Conservation (phyloP, 2,329 filamentous ascomycete species). For the Neofusicoccum ribis region DNA sequence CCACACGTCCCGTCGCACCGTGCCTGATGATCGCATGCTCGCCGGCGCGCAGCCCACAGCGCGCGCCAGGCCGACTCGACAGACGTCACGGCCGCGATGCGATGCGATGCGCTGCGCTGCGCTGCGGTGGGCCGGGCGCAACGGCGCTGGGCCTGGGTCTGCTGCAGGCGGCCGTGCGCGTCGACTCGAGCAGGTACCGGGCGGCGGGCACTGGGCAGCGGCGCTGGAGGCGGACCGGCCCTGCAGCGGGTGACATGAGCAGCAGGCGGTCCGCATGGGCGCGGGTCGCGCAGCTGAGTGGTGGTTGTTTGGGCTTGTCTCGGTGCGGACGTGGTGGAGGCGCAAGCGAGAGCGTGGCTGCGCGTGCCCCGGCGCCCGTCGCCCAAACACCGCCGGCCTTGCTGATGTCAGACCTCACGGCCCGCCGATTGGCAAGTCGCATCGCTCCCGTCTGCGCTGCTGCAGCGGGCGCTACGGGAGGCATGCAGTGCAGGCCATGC, state of each 20-base stretch:
- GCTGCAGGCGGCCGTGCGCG: neutral
- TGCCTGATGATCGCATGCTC: neutral
- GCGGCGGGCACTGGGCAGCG: neutral
- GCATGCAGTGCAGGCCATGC: neutral
- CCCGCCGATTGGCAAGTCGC: neutral
- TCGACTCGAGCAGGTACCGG: neutral
- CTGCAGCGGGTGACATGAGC: slow-evolving; percentile 12
- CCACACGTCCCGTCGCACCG: neutral
- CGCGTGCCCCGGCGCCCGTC: neutral
- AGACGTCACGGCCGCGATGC: too few relatives aligned
- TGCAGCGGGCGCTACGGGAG: slow-evolving; percentile 1
- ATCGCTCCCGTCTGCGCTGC: neutral
- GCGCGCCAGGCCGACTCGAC: neutral
- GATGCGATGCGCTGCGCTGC: neutral
- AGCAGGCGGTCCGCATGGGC: neutral
- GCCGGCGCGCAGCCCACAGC: neutral
- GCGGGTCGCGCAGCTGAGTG: slow-evolving; percentile 4
- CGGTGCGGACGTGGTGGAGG: neutral
- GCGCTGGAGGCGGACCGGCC: neutral
- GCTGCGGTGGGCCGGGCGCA: neutral
- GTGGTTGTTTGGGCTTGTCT: neutral
- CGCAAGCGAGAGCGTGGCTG: neutral
- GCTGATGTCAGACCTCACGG: slow-evolving; percentile 12
- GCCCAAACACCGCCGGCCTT: neutral
- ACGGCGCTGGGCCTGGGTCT: neutral